A percentile compares a stretch with the other conserved stretches of the same genome.
These are phyloP conservation scores for Candida rishiriensis DNA, from an alignment of 805 yeast genomes.

Conservation along the genomic window DNA sequence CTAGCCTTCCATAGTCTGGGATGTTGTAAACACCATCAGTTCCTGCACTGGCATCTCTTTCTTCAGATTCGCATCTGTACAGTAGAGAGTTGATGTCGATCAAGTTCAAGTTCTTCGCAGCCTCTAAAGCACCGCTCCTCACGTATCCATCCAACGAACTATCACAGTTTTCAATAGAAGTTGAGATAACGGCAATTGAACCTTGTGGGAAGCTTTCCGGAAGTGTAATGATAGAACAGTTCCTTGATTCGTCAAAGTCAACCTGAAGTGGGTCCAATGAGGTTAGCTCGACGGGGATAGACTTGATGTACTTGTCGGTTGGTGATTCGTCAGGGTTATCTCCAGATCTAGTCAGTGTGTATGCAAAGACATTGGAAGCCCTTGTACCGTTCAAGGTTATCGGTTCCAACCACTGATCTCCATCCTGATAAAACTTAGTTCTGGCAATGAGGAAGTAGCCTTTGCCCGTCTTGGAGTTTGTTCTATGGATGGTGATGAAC, in stretches of 20 bases:
- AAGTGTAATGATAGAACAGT: conserved; percentile 49
- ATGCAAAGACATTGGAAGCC: conserved; percentile 54
- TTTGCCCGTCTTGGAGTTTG: conserved; percentile 75
- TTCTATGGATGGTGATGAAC: conserved; percentile 83
- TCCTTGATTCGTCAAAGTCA: conserved; percentile 35
- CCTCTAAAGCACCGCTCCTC: conserved; percentile 73
- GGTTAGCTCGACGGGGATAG: conserved; percentile 62
- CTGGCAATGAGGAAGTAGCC: conserved; percentile 90
- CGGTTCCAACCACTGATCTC: conserved; percentile 53
- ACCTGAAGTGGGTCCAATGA: conserved; percentile 49
- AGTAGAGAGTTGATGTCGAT: conserved; percentile 71
- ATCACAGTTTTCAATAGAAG: conserved; percentile 65
- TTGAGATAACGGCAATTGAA: conserved; percentile 78
- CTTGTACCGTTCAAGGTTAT: conserved; percentile 55
- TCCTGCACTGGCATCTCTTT: conserved; percentile 74
- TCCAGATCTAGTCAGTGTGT: conserved; percentile 50
- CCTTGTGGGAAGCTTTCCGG: conserved; percentile 80
- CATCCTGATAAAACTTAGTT: conserved; percentile 58
- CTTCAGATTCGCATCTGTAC: conserved; percentile 82
- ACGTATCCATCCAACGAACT: conserved; percentile 58
- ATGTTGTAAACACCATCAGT: conserved; percentile 66
- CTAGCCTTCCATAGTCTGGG: conserved; percentile 69
- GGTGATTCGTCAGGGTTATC: conserved; percentile 38
- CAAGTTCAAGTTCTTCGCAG: conserved; percentile 55
- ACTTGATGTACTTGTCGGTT: conserved; percentile 41